Conservation (phyloP, 257 asterid genomes). For the Eucommia ulmoides region DNA sequence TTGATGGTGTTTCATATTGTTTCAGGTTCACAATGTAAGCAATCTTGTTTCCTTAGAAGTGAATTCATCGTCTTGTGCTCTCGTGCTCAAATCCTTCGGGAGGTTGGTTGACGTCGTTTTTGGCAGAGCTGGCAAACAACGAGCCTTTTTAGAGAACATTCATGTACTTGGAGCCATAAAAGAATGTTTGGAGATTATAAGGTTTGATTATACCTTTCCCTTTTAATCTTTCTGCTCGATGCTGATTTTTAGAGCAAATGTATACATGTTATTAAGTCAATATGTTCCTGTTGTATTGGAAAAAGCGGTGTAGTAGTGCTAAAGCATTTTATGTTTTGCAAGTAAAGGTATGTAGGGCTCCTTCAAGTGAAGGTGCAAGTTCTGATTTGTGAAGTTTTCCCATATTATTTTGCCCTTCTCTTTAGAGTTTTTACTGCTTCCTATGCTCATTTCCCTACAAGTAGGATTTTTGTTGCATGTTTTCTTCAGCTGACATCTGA, state of each 20-base stretch:
- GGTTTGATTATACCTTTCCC: constrained; percentile 26
- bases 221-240: constrained; percentile 10
- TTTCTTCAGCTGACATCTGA: constrained; percentile 3
- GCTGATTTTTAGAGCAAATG: too few species aligned
- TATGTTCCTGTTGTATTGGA: neutral
- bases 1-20: constrained; percentile 12
- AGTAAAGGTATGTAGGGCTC: neutral
- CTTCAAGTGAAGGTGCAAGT: constrained; percentile 7
- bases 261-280: neutral
- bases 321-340: neutral
- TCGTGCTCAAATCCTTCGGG: constrained; percentile 36
- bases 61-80: constrained; percentile 45
- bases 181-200: constrained; percentile 52
- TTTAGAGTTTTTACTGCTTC: constrained; percentile 3
- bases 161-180: constrained; percentile 37
- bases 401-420: constrained; percentile 3
- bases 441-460: neutral
- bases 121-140: constrained; percentile 24
- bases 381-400: neutral
- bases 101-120: constrained; percentile 33
- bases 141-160: constrained; percentile 18
- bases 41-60: constrained; percentile 32
- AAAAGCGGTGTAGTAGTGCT: neutral
- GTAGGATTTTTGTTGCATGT: neutral
- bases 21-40: constrained; percentile 49